Base-by-base conservation (phyloP, 2,329 filamentous ascomycete genomes). In the Decorospora gaudefroyi region DNA sequence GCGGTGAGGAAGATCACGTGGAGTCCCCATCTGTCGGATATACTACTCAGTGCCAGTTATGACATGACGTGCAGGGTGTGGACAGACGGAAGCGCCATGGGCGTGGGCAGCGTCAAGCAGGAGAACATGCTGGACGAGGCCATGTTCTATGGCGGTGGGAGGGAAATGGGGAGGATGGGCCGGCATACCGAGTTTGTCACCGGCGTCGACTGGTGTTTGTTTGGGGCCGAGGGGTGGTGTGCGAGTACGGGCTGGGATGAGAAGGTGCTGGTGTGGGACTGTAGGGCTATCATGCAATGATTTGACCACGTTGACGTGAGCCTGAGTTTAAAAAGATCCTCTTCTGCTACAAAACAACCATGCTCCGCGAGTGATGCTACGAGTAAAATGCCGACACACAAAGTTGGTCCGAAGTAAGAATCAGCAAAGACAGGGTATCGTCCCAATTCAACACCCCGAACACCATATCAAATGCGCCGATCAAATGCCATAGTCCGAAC, bases 21-120 rank as follows among this genome's bases (percentile, higher is more conserved):
- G 92, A 95, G 88, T 61, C 93, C 93, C 7, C 93, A 99, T 74
- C 80, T 93, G n/a, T 84, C 85, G 45, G 89, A 97, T 67, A 81
- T 96, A 7, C 72, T 99, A 28, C 78, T 96, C 28, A 93, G 85
- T 59, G 92, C 88, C 1, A 93, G 90, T 66, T 99, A 99, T 71
- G 93, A 99, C 72, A 99, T 99, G 93, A 96, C 89, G 4, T 95
- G 93, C 57, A 82, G 93, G 21, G 78, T 96, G 35, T 99, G 93
- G 93, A 90, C 85, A 8, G 93, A 97, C 66, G 88, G 83, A n/a
- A 82, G 77, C 23, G 72, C 74, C 4, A 74, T 76, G 51, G 75
- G 76, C 12, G 62, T 68, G 3, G 65, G 68, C 21, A 39, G 36
- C 2, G 47, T 54, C 18, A 61, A 67, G 48, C 65, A 70, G 42